Evolutionary conservation across 2,329 filamentous ascomycete species (phyloP).

Genomic region (Aspergillus sergii): DNA sequence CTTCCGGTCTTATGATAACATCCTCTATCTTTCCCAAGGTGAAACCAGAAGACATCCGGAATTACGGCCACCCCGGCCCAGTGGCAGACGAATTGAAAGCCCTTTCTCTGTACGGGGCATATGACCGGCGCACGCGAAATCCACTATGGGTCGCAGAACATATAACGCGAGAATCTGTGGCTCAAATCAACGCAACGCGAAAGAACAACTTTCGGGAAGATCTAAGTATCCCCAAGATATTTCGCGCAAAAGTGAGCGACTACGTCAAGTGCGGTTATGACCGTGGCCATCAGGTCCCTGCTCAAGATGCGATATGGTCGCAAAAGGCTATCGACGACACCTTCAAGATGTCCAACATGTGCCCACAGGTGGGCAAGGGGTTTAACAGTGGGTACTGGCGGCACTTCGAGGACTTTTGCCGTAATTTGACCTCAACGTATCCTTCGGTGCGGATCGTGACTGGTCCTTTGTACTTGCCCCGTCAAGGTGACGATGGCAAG

Average conservation of each 20-base stretch:
- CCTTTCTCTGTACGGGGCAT: constrained; percentile 78
- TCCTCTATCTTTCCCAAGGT: constrained; percentile 43
- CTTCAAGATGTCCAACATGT: constrained; percentile 94
- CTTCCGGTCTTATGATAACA: not conserved
- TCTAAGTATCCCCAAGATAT: constrained; percentile 73
- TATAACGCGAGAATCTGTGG: constrained; percentile 85
- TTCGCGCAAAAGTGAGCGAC: constrained; percentile 87
- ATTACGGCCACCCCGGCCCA: constrained; percentile 91
- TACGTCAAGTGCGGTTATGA: constrained; percentile 96
- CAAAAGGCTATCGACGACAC: constrained; percentile 94
- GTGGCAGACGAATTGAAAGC: constrained; percentile 78
- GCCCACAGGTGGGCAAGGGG: constrained; percentile 93
- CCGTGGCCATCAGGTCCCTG: constrained; percentile 93
- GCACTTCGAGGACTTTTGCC: constrained; percentile 96
- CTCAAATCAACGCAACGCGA: constrained; percentile 74
- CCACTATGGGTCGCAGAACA: constrained; percentile 95
- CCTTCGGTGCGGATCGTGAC: constrained; percentile 90
- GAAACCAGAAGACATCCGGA: constrained; percentile 74
- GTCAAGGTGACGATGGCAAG: constrained; percentile 84
- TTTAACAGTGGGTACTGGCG: constrained; percentile 99
- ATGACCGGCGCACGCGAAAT: constrained; percentile 87
- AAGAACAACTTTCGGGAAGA: constrained; percentile 86
- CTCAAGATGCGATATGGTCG: constrained; percentile 93
- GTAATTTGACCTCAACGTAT: constrained; percentile 76
- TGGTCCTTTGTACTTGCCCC: constrained; percentile 89